These are phyloP conservation scores for Prosopis cineraria DNA, from an alignment of 306 rosid genomes.

Conservation along the genomic window DNA sequence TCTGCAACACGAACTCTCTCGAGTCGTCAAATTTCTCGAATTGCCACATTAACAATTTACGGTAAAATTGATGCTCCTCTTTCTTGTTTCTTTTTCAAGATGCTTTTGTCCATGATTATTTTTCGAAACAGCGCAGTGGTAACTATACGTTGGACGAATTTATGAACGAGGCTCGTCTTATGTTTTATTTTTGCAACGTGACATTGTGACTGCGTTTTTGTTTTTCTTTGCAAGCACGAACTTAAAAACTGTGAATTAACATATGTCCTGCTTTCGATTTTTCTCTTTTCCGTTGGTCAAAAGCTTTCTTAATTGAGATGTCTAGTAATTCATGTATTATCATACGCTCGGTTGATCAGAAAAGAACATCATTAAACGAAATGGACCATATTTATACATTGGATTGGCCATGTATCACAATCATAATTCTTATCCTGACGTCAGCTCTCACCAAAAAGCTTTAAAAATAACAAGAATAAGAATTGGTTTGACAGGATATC, in stretches of 20 bases:
- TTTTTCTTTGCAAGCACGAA: not conserved
- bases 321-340: not conserved
- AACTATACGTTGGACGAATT: not conserved
- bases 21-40: not conserved
- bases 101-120: not conserved
- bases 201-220: not conserved
- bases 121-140: not conserved
- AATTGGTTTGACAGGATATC: not conserved
- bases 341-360: not conserved
- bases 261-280: not conserved
- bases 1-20: not conserved
- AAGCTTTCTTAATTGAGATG: not conserved
- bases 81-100: too few relatives aligned
- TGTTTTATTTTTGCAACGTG: not conserved
- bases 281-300: not conserved
- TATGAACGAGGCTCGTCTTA: not conserved
- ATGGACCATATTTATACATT: not conserved
- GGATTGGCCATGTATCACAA: not conserved
- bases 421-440: not conserved
- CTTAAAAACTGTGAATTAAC: not conserved
- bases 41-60: not conserved
- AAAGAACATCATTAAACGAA: not conserved
- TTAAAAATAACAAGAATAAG: too few relatives aligned
- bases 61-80: not conserved
- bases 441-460: not conserved